These are phyloP conservation scores for Thalassiosira ordinaria DNA, from an alignment of 352 stramenopile genomes.

Conservation along the genomic window DNA sequence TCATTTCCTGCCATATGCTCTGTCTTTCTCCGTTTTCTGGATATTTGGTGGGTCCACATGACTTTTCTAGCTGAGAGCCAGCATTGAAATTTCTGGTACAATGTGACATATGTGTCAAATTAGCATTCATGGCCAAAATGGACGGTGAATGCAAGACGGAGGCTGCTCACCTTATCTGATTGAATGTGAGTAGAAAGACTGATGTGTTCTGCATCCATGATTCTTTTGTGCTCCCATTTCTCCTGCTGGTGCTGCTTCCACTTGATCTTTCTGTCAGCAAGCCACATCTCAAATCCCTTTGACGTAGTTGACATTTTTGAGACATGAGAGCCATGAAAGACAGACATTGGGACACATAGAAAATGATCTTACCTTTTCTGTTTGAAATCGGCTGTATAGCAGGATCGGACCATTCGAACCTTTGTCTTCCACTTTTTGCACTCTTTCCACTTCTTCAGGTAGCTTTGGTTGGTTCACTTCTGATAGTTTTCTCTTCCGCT, in stretches of 20 bases:
- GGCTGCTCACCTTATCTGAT: not conserved
- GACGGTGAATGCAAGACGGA: too few relatives aligned
- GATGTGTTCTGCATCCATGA: not conserved
- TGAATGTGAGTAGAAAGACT: not conserved
- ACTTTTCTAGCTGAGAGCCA: not conserved
- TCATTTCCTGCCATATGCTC: not conserved
- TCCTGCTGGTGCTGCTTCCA: conserved; percentile 11
- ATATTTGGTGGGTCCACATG: not conserved
- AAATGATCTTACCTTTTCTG: conserved; percentile 21
- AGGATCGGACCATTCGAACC: not conserved
- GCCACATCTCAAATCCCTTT: conserved; percentile 25
- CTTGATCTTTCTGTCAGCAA: conserved; percentile 21
- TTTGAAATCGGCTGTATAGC: conserved; percentile 5
- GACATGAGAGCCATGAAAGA: too few relatives aligned
- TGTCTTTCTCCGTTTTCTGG: not conserved
- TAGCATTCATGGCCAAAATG: too few relatives aligned
- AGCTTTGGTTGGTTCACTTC: too few relatives aligned
- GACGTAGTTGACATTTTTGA: not conserved
- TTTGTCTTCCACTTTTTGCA: conserved; percentile 4
- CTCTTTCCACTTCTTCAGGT: too few relatives aligned
- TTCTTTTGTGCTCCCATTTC: not conserved
- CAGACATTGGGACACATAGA: not conserved
- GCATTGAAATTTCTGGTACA: not conserved
- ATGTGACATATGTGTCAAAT: too few relatives aligned
- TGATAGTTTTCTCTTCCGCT: conserved; percentile 19